Evolutionary conservation across 768 basidiomycete species (phyloP), one percentile per base, ranked within the genome.

Genomic region (Trametopsis cervina): DNA sequence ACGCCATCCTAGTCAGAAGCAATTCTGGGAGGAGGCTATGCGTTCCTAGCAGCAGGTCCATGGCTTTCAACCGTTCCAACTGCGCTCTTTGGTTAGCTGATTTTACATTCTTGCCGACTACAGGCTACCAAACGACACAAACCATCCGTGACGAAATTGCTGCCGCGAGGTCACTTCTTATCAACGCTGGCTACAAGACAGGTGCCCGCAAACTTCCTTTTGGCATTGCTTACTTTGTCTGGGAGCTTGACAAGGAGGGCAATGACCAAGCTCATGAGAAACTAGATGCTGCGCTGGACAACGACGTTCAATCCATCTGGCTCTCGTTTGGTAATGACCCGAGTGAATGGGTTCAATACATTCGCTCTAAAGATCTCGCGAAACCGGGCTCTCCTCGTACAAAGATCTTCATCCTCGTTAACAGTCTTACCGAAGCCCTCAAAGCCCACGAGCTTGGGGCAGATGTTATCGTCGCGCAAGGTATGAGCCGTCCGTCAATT

Each of bases 381-480:
- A 57, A 65, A 44, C 67, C 69, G 18, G 67, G 60, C 38, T 57
- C 55, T 24, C 66, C 68, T 41, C 69, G 56, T 57, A 81, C 81
- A 2, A 65, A 74, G 40, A 66, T 91, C 27, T 84, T 85, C 55
- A 71, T 83, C 7, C 82, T 81, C 56, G 68, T 88, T n/a, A 71
- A 73, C 36, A 78, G 79, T 33, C 71, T 76, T 6, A 66, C 77
- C 49, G 76, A 85, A 48, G 85, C 83, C 5, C 51, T 69, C 42
- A 88, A 87, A 17, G 60, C 70, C n/a, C 66, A 77, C 23, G 69
- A 77, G n/a, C 87, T 81, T 79, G 76, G 80, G 54, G 78, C 71
- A 6, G 89, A 92, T 60, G 76, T 81, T 29, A 63, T 92, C 47
- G 80, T 92, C 15, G 83, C 78, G 2, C 89, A 92, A 78, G 87